phyloP scores from a whole-genome alignment of 495 filamentous ascomycete genomes.

The Penicillium goetzii region DNA sequence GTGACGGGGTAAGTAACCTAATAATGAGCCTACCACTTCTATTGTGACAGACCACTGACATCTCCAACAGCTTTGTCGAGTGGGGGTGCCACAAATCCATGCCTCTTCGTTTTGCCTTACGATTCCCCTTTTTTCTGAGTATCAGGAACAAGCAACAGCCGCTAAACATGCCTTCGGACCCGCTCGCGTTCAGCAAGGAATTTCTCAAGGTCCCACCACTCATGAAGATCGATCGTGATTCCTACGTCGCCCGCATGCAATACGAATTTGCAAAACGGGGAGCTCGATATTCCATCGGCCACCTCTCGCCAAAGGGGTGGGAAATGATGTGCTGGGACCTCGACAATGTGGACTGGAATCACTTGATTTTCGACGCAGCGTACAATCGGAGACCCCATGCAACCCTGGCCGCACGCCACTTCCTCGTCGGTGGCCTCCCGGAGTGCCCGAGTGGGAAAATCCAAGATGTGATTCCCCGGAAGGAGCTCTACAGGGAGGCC shows the following conservation, averaged over 20 bases:
- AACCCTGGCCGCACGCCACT: neutral
- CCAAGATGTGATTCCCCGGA: neutral
- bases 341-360: slow-evolving; percentile 5
- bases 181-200: neutral
- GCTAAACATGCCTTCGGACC: neutral
- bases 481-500: neutral
- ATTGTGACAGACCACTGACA: neutral
- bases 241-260: neutral
- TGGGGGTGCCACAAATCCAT: neutral
- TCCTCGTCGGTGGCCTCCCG: neutral
- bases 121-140: neutral
- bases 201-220: neutral
- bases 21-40: neutral
- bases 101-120: slow-evolving; percentile 5
- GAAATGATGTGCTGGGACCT: neutral
- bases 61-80: neutral
- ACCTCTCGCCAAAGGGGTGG: neutral
- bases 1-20: neutral
- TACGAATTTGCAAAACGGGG: neutral
- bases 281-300: neutral
- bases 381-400: neutral
- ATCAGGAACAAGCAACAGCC: neutral
- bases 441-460: neutral
- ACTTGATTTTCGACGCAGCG: neutral
- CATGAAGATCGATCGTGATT: neutral